Base-by-base conservation (phyloP, 148 eudicot species). In the Fallopia convolvulus region DNA sequence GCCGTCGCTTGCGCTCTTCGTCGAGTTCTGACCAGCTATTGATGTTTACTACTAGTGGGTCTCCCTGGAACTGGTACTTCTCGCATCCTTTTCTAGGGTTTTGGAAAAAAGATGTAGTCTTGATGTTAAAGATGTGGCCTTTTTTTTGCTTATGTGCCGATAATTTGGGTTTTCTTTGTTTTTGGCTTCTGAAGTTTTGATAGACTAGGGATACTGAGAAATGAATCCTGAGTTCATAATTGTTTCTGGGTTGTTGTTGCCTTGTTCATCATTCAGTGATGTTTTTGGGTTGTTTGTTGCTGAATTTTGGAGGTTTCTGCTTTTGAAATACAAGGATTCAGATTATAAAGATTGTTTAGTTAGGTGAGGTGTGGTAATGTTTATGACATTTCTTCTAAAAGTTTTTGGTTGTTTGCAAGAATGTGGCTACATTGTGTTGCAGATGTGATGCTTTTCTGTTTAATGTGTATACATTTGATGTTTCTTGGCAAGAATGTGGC, bases 1-100 rank as follows among this genome's bases (percentile, higher is more conserved):
- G 44, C 72, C 44, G 21, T 68, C 21, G 44, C 3, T 17, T 39
- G 21, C 8, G 26, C 36, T 61, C 68, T 26, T 61, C 68, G 68
- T 61, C 26, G 23, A 18, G 32, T 20, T 60, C 33, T 26, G 6
- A 11, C 5, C 68, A 21, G 36, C 26, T 5, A 5, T 13, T 30
- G 41, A 36, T 68, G 44, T 68, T 36, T 68, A 10, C 72, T 68
- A 46, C 72, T 33, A 68, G 21, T 68, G 72, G 72, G 72, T 68
- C 72, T 68, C 2, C 44, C 46, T 39, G 44, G 72, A 68, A 68
- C 3, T 6, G 72, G 72, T 68, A 68, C 20, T 68, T 68, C 20
- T 68, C 10, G 15, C 42, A 17, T 13, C 8, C 44, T 17, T 68
- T 36, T 68, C 44, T 68, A 68, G 44, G 44, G 72, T 68, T 68